A percentile compares a stretch with the other conserved stretches of the same genome.
These are phyloP conservation scores for Tagetes patula DNA, from an alignment of 129 eudicot genomes.

Conservation along the genomic window DNA sequence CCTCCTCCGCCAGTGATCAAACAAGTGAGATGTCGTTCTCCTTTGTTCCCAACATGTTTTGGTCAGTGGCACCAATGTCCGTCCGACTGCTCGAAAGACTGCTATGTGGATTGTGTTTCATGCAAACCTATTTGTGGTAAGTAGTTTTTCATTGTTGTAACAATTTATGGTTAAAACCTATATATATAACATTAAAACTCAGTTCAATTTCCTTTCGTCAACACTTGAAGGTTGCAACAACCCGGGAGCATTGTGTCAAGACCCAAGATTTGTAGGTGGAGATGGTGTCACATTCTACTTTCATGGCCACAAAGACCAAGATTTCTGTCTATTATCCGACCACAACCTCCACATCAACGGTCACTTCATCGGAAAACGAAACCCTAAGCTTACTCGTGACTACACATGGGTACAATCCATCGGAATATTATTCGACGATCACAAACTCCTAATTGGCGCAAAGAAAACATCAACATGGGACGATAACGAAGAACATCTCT, in stretches of 20 bases:
- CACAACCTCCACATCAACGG: conserved; percentile 49
- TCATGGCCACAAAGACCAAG: conserved; percentile 51
- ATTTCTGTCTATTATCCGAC: conserved; percentile 52
- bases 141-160: conserved; percentile 16
- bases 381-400: conserved; percentile 42
- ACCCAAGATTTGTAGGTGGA: conserved; percentile 53
- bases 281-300: conserved; percentile 54
- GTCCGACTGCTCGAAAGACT: conserved; percentile 18
- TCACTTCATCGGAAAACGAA: conserved; percentile 52
- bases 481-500: conserved; percentile 37
- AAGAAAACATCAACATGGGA: conserved; percentile 44
- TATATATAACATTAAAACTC: background rate
- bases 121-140: conserved; percentile 53
- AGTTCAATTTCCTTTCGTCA: background rate
- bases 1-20: conserved; percentile 6
- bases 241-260: conserved; percentile 49
- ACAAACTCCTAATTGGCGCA: conserved; percentile 37
- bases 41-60: conserved; percentile 28
- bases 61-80: conserved; percentile 22
- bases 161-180: background rate
- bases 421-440: conserved; percentile 42
- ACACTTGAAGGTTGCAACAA: conserved; percentile 31
- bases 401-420: conserved; percentile 57
- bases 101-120: conserved; percentile 38
- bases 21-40: conserved; percentile 30